Evolutionary conservation across 1,284 basidiomycete species (phyloP), one percentile per base, ranked within the genome.

Genomic region (Ustilago curta): DNA sequence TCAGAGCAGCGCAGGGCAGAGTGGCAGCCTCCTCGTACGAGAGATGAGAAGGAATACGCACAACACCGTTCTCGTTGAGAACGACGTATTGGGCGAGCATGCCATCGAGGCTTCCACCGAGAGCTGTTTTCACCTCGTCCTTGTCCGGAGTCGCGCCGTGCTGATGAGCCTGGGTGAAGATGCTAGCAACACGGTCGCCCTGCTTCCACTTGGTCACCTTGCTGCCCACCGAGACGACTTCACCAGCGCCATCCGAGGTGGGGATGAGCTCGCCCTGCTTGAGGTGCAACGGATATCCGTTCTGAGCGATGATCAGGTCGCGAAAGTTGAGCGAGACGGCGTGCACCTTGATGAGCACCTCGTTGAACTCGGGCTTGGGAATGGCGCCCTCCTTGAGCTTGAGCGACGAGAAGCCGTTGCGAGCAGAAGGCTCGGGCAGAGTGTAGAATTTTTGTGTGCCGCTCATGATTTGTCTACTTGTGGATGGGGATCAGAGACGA

Each of bases 161-260:
- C 67, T 77, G 83, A 58, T 86, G 82, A 56, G 83, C 69, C 47
- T 75, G 69, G 4, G 58, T 75, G 58, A 81, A 81, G 59, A 77
- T 79, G 49, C 70, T 61, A 53, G 86, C 88, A 59, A 91, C 89
- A 19, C 89, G 88, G 77, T 91, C 89, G 12, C 90, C 90, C 3
- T 83, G 66, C 63, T 87, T 87, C 87, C 87, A 90, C 14, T 83
- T 80, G 37, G 81, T 87, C n/a, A 90, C 89, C 14, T 87, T 87
- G 39, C 85, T 82, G 4, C 90, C 90, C 19, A 90, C 79, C 3
- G 87, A 86, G 40, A 90, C 83, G 50, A 91, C 86, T 76, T 90
- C 88, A 9, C 90, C 90, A 16, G 90, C 90, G 69, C 88, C 87
- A 74, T 91, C 90, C 6, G 90, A 91, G 78, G 87, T 86, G 0